A percentile compares a stretch with the other conserved stretches of the same genome.
Evolutionary conservation across 2,329 filamentous ascomycete species (phyloP).

Genomic region (Scleromitrula shiraiana): DNA sequence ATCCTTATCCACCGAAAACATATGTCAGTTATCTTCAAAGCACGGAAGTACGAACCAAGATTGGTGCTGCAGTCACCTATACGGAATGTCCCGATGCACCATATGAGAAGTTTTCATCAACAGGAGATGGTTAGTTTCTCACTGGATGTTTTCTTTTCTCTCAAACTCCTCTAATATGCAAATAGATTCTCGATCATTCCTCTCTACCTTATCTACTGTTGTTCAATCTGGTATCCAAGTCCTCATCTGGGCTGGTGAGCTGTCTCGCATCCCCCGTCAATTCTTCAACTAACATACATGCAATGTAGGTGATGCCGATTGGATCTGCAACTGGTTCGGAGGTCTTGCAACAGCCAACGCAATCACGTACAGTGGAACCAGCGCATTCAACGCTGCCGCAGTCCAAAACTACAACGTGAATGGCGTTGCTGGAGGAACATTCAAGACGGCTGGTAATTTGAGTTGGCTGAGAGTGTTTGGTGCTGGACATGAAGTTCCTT

Average conservation of each 20-base stretch:
- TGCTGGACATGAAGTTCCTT: slow-evolving; percentile 35
- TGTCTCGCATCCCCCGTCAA: background rate
- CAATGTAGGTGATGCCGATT: slow-evolving; percentile 44
- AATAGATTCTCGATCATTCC: slow-evolving; percentile 35
- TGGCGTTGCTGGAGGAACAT: slow-evolving; percentile 39
- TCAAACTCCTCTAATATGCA: slow-evolving; percentile 17
- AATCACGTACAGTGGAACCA: slow-evolving; percentile 35
- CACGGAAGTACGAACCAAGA: slow-evolving; percentile 33
- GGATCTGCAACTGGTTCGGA: slow-evolving; percentile 52
- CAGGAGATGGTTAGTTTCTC: slow-evolving; percentile 35
- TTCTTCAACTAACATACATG: background rate
- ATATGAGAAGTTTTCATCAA: slow-evolving; percentile 32
- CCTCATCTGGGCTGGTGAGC: slow-evolving; percentile 39
- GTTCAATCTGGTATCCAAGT: slow-evolving; percentile 41
- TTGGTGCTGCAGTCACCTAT: slow-evolving; percentile 38
- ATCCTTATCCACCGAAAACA: slow-evolving; percentile 31
- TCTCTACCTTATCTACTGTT: slow-evolving; percentile 36
- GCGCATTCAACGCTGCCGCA: slow-evolving; percentile 33
- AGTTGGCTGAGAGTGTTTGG: slow-evolving; percentile 41
- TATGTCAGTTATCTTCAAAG: slow-evolving; percentile 36
- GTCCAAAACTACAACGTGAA: slow-evolving; percentile 40
- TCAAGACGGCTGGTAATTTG: slow-evolving; percentile 43
- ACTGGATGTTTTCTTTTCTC: slow-evolving; percentile 9
- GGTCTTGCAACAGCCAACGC: slow-evolving; percentile 38
- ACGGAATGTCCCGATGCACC: slow-evolving; percentile 34